Base-by-base conservation (phyloP, 2,329 filamentous ascomycete species). In the Aspergillus awamori region DNA sequence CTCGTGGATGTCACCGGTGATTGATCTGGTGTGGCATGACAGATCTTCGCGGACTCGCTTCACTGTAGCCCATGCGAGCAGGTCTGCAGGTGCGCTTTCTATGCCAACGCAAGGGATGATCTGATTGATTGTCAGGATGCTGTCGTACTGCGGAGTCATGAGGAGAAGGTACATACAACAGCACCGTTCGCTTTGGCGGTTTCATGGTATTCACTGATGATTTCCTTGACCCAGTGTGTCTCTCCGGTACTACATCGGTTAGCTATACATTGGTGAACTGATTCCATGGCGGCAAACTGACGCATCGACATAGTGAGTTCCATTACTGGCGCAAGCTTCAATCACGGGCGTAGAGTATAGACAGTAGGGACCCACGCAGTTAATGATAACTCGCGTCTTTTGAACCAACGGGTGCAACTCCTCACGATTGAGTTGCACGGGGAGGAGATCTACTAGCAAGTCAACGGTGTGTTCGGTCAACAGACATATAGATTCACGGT, bases 231-330 rank as follows among this genome's bases (percentile, higher is more conserved):
- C 87, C 87, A 90, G 2, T 86, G 85, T 0, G 84, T 81, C 71
- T 89, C 87, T 52, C 87, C 87, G 5, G 87, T 89, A 52, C 81
- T 81, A 58, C 38, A n/a, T 61, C 49, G 30, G 22, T 56, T 64
- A 30, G 59, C 51, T 53, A 33, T 3, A 28, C 24, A 28, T 39
- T 17, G 55, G 13, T 39, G 11, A 11, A 54, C 10, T n/a, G 41
- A 36, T 43, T 26, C 8, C 8, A 48, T 2, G 33, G 15, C 8
- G 13, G 30, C 20, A 22, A 7, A 6, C 78, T 68, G 68, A 82
- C 78, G 83, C 84, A 71, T 90, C 88, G 58, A 90, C 74, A 68
- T 90, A 90, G 72, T 90, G 87, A 4, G 88, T 90, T 5, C 88
- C 87, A 65, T 82, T 84, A 56, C 82, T 79, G 3, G 85, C 87